Evolutionary conservation across 805 yeast species (phyloP).

Genomic region (Suhomyces xylopsoci): DNA sequence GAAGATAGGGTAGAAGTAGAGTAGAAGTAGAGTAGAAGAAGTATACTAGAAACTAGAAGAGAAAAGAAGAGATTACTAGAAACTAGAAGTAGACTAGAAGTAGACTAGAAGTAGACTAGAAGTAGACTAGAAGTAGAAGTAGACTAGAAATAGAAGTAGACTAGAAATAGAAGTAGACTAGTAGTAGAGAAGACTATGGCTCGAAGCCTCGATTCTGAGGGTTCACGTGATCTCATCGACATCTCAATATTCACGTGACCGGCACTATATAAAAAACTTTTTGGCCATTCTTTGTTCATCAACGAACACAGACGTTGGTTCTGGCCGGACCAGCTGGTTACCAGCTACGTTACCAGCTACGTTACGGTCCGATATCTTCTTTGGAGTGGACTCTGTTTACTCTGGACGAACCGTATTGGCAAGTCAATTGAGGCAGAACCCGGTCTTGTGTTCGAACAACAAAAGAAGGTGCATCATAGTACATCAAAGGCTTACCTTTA

Average conservation of each 20-base stretch:
- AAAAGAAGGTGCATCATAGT: conserved; percentile 44
- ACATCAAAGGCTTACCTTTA: conserved; percentile 31
- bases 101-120: neutral
- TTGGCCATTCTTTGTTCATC: neutral
- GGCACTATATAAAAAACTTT: neutral
- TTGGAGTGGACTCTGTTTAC: conserved; percentile 22
- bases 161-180: too few species aligned
- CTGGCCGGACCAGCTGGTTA: conserved; percentile 17
- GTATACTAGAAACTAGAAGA: neutral
- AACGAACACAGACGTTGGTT: conserved; percentile 6
- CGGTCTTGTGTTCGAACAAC: conserved; percentile 18
- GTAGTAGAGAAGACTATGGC: too few species aligned
- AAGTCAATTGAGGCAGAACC: conserved; percentile 36
- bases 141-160: too few species aligned
- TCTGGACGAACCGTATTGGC: conserved; percentile 43
- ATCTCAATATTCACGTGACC: too few species aligned
- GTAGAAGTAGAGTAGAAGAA: neutral
- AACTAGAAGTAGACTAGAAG: too few species aligned
- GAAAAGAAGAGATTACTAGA: too few species aligned
- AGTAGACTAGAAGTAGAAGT: too few species aligned
- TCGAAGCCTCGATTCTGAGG: too few species aligned
- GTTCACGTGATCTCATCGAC: too few species aligned
- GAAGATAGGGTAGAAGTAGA: too few species aligned
- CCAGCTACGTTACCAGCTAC: neutral
- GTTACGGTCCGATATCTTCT: conserved; percentile 29